Evolutionary conservation across 2,329 filamentous ascomycete species (phyloP).

Genomic region (Scedosporium dehoogii): DNA sequence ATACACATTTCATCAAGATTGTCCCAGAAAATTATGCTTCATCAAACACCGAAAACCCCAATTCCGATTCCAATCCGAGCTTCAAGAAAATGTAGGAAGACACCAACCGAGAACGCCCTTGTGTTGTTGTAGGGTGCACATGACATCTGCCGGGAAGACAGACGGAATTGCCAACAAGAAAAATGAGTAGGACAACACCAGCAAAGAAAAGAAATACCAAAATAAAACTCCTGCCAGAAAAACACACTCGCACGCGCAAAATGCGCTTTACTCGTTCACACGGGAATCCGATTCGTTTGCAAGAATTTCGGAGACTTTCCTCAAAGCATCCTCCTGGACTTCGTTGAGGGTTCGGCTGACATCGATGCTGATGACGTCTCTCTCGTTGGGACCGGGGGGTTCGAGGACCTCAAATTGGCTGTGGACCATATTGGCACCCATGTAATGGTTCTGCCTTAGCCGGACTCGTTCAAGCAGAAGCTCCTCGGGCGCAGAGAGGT

Average conservation of each 20-base stretch:
- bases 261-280: background rate
- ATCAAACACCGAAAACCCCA: background rate
- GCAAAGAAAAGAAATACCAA: background rate
- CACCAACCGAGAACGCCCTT: background rate
- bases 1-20: background rate
- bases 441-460: constrained; percentile 75
- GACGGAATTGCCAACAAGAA: background rate
- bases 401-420: constrained; percentile 89
- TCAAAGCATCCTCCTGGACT: constrained; percentile 51
- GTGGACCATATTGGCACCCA: constrained; percentile 91
- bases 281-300: background rate
- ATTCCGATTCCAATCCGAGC: background rate
- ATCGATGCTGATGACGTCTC: constrained; percentile 63
- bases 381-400: constrained; percentile 60
- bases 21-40: background rate
- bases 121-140: background rate
- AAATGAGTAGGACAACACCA: background rate
- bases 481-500: constrained; percentile 68
- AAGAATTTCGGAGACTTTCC: constrained; percentile 33
- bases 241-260: background rate
- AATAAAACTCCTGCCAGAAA: background rate
- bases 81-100: background rate
- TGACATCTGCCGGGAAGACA: background rate
- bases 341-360: constrained; percentile 48
- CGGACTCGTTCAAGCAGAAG: constrained; percentile 67